Evolutionary conservation across 768 basidiomycete genomes (phyloP).

Genomic region (Kwoniella sp.): DNA sequence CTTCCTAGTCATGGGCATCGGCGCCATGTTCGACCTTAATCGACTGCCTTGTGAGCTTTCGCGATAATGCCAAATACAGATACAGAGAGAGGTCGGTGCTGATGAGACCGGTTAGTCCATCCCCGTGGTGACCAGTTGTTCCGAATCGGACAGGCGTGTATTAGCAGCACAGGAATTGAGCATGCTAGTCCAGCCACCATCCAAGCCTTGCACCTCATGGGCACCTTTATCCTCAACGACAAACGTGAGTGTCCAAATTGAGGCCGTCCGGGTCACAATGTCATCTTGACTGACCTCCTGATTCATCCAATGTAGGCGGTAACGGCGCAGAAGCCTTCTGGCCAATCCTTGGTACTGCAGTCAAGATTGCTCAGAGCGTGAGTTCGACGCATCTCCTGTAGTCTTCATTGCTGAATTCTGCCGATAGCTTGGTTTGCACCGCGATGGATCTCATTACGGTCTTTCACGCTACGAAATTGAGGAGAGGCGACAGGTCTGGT

Average conservation of each 20-base stretch:
- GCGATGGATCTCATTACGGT: conserved; percentile 51
- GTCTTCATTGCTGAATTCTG: conserved; percentile 12
- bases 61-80: background rate
- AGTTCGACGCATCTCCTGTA: background rate
- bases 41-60: conserved; percentile 47
- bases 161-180: conserved; percentile 42
- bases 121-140: conserved; percentile 47
- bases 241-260: conserved; percentile 35
- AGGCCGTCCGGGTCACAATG: no score
- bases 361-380: conserved; percentile 48
- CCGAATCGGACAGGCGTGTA: conserved; percentile 47
- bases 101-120: conserved; percentile 32
- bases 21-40: conserved; percentile 52
- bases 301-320: conserved; percentile 22
- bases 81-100: no score
- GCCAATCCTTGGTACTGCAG: conserved; percentile 52
- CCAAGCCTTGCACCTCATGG: conserved; percentile 49
- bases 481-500: conserved; percentile 52
- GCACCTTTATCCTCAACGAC: conserved; percentile 53
- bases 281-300: conserved; percentile 15
- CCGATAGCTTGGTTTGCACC: conserved; percentile 51
- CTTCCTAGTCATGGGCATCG: conserved; percentile 53
- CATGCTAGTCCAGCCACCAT: conserved; percentile 51
- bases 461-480: conserved; percentile 49
- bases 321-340: conserved; percentile 52